Evolutionary conservation across 2,329 filamentous ascomycete genomes (phyloP).

Genomic region (Cladosporium sp.): DNA sequence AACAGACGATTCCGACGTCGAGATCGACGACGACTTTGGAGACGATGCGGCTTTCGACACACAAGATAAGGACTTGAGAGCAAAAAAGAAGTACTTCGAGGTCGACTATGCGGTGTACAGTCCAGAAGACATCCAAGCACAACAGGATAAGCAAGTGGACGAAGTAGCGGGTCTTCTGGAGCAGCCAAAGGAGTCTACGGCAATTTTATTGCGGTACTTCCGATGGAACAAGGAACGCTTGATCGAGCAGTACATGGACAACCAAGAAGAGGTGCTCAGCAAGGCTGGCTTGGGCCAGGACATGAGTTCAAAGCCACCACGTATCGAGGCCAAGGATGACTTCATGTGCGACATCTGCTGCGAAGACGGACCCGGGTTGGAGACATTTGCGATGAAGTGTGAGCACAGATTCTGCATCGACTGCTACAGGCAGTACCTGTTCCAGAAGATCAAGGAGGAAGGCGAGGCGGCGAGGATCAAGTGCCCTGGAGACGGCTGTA

Average conservation of each 20-base stretch:
- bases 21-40: conserved; percentile 55
- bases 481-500: conserved; percentile 83
- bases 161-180: conserved; percentile 91
- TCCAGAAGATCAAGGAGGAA: conserved; percentile 90
- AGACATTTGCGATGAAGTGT: conserved; percentile 92
- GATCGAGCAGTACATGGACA: conserved; percentile 96
- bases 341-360: conserved; percentile 96
- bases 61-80: conserved; percentile 68
- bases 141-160: conserved; percentile 80
- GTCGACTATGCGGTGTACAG: conserved; percentile 78
- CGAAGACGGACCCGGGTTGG: conserved; percentile 71
- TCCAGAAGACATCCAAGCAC: conserved; percentile 73
- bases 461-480: conserved; percentile 93
- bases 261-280: conserved; percentile 72
- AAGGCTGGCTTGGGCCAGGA: conserved; percentile 73
- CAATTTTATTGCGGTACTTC: conserved; percentile 82
- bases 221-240: conserved; percentile 95
- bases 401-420: conserved; percentile 88
- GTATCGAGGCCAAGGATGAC: conserved; percentile 65
- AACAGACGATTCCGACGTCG: conserved; percentile 45
- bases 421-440: conserved; percentile 88
- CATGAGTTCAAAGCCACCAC: conserved; percentile 54
- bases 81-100: conserved; percentile 72
- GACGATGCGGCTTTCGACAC: conserved; percentile 58
- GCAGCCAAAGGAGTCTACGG: conserved; percentile 81